Evolutionary conservation across 257 asterid genomes (phyloP).

Genomic region (Penstemon newberryi): DNA sequence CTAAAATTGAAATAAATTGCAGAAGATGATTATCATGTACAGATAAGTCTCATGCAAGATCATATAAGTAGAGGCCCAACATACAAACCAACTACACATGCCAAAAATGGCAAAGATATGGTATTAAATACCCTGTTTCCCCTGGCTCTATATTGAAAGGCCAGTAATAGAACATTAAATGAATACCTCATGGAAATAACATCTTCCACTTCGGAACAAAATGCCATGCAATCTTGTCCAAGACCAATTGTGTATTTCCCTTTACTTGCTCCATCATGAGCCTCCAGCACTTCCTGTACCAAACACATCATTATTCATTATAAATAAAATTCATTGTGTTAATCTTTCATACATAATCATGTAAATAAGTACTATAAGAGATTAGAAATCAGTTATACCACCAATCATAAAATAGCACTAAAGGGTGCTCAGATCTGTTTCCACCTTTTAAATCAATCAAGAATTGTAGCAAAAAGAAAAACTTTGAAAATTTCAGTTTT

Average conservation of each 20-base stretch:
- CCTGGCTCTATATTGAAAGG: not conserved
- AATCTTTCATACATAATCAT: too few species aligned
- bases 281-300: too few species aligned
- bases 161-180: slow-evolving; percentile 1
- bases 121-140: not conserved
- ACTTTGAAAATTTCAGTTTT: not conserved
- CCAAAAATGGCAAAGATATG: too few species aligned
- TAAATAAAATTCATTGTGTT: too few species aligned
- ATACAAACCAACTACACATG: too few species aligned
- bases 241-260: slow-evolving; percentile 99
- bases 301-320: slow-evolving; percentile 9
- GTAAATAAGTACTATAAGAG: too few species aligned
- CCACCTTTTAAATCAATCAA: slow-evolving; percentile 2
- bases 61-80: too few species aligned
- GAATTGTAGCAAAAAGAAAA: not conserved
- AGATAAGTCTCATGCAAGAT: too few species aligned
- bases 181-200: slow-evolving; percentile 95
- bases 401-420: slow-evolving; percentile 5
- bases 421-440: slow-evolving; percentile 34
- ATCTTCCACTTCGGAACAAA: slow-evolving; percentile 95
- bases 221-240: slow-evolving; percentile 99
- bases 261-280: slow-evolving; percentile 82
- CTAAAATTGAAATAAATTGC: too few species aligned
- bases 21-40: too few species aligned
- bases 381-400: not conserved